phyloP scores from a whole-genome alignment of 768 basidiomycete genomes.

The Kwoniella sp. region DNA sequence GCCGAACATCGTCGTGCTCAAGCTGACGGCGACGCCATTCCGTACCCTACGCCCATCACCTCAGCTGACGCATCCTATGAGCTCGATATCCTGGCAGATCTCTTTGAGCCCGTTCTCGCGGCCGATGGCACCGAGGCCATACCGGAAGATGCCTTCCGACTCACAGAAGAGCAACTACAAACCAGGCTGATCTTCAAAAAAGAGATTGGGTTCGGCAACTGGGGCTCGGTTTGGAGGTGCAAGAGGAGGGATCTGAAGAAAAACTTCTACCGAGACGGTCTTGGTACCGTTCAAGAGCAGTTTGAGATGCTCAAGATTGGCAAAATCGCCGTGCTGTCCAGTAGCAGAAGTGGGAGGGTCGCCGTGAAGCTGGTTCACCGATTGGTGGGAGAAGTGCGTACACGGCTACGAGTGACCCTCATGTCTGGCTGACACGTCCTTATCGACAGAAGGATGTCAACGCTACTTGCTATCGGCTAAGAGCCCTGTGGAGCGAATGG shows the following conservation, averaged over 20 bases:
- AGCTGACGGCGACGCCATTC: background rate
- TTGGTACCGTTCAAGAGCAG: too few species aligned
- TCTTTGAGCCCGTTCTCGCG: too few species aligned
- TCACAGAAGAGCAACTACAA: conserved; percentile 41
- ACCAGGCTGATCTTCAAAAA: conserved; percentile 37
- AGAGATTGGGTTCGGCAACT: conserved; percentile 49
- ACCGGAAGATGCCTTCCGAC: conserved; percentile 27
- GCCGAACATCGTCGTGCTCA: too few species aligned
- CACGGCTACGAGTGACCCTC: too few species aligned
- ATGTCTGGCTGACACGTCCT: too few species aligned
- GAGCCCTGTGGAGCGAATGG: conserved; percentile 97
- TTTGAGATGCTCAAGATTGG: conserved; percentile 19
- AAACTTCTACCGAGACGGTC: too few species aligned
- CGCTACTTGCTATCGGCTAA: conserved; percentile 57
- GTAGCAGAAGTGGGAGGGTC: conserved; percentile 51
- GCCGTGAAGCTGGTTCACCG: conserved; percentile 94
- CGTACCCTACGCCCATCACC: conserved; percentile 12
- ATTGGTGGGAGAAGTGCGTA: conserved; percentile 56
- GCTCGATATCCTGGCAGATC: too few species aligned
- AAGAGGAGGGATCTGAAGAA: too few species aligned
- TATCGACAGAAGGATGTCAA: too few species aligned
- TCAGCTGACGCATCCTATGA: too few species aligned
- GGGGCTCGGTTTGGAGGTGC: conserved; percentile 46
- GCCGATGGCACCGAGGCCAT: too few species aligned
- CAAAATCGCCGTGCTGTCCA: conserved; percentile 13